These are phyloP conservation scores for Apostasia shenzhenica DNA, from an alignment of 106 monocot genomes.

Conservation along the genomic window DNA sequence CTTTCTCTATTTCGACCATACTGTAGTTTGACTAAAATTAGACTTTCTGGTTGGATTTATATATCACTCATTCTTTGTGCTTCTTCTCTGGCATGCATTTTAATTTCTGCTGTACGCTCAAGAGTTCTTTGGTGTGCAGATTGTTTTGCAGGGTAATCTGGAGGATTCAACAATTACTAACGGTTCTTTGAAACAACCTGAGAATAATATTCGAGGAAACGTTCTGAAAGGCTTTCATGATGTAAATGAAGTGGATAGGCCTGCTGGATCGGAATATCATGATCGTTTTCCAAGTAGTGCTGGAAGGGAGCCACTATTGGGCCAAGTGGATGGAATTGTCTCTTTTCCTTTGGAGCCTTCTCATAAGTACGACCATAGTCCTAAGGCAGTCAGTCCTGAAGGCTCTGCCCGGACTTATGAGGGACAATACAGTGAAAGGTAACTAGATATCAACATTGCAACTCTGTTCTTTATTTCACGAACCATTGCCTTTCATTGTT, in stretches of 20 bases:
- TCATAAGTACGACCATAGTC: conserved; percentile 12
- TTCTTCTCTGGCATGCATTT: neutral
- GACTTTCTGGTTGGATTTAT: no score
- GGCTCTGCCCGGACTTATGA: conserved; percentile 10
- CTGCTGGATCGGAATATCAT: conserved; percentile 19
- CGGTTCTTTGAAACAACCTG: conserved; percentile 31
- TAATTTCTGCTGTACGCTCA: neutral
- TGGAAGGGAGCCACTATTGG: conserved; percentile 16
- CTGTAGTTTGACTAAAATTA: no score
- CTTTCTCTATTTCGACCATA: no score
- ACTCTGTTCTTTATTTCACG: neutral
- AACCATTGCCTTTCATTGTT: neutral
- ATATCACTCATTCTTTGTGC: neutral
- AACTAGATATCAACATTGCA: conserved; percentile 1
- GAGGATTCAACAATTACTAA: conserved; percentile 35
- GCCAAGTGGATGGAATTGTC: conserved; percentile 27
- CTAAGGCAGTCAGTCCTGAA: conserved; percentile 29
- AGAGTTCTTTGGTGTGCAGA: conserved; percentile 27
- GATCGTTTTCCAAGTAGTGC: conserved; percentile 15
- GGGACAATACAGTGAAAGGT: conserved; percentile 36
- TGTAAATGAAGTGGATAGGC: conserved; percentile 22
- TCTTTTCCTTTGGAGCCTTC: conserved; percentile 25
- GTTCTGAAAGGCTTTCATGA: conserved; percentile 17
- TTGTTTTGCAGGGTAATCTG: conserved; percentile 43
- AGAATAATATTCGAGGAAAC: conserved; percentile 25